Conservation (phyloP, 2,329 filamentous ascomycete species). For the Aspergillus sp. region DNA sequence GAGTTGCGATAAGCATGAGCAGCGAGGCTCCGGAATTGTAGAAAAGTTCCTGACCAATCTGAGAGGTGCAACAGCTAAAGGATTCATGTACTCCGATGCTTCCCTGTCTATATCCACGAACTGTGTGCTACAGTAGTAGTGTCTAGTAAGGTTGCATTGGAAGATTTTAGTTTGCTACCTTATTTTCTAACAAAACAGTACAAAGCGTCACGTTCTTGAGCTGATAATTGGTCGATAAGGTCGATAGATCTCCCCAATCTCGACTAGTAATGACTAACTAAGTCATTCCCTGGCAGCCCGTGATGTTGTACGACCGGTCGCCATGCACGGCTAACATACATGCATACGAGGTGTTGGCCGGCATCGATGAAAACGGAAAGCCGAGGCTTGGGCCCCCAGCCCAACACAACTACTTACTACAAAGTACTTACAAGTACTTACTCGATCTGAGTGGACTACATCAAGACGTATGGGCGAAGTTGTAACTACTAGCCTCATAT, state of each 20-base stretch:
- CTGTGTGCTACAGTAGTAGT: background rate
- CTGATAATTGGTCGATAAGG: background rate
- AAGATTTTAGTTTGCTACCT: background rate
- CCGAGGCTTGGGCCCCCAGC: constrained; percentile 10
- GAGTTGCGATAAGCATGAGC: too few relatives aligned
- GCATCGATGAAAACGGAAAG: constrained; percentile 23
- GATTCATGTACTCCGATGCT: too few relatives aligned
- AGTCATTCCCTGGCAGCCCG: background rate
- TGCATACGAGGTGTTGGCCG: constrained; percentile 7
- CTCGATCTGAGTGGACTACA: too few relatives aligned
- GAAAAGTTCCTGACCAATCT: too few relatives aligned
- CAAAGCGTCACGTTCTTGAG: background rate
- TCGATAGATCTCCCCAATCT: background rate
- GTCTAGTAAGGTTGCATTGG: background rate
- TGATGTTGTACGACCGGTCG: background rate
- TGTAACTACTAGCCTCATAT: too few relatives aligned
- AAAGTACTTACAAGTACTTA: too few relatives aligned
- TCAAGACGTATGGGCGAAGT: too few relatives aligned
- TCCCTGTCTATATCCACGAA: too few relatives aligned
- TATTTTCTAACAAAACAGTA: background rate
- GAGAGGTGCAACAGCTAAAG: background rate
- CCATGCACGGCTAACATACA: constrained; percentile 1
- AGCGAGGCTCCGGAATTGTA: too few relatives aligned
- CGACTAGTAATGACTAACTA: too few relatives aligned
- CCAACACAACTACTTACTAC: too few relatives aligned